These are phyloP conservation scores for Phytopythium helicoides DNA, from an alignment of 352 stramenopile species.

Conservation along the genomic window DNA sequence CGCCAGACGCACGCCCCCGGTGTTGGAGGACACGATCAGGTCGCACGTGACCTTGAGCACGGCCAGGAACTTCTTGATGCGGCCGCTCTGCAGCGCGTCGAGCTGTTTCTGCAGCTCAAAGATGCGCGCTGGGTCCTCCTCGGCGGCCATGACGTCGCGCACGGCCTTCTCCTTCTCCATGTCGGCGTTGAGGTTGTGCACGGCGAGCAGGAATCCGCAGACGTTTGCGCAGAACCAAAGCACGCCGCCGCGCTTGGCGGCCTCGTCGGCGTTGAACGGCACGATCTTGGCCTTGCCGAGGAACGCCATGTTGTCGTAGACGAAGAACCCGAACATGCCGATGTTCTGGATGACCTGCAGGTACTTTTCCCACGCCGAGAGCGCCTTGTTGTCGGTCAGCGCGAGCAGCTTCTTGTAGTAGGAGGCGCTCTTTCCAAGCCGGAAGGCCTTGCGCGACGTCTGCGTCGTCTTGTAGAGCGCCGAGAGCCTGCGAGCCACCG, in stretches of 20 bases:
- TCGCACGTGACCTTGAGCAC: slow-evolving; percentile 85
- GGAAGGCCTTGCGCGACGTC: slow-evolving; percentile 81
- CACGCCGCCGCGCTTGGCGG: slow-evolving; percentile 61
- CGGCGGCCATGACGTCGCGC: slow-evolving; percentile 61
- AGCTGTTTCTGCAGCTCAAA: slow-evolving; percentile 55
- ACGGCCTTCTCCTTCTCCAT: slow-evolving; percentile 82
- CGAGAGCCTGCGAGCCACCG: slow-evolving; percentile 25
- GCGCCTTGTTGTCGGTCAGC: slow-evolving; percentile 53
- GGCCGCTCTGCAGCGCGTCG: slow-evolving; percentile 47
- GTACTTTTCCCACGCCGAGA: slow-evolving; percentile 45
- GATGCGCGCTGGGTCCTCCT: slow-evolving; percentile 60
- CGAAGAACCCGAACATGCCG: slow-evolving; percentile 84
- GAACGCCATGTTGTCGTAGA: slow-evolving; percentile 88
- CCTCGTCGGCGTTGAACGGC: slow-evolving; percentile 58
- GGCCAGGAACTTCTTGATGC: slow-evolving; percentile 81
- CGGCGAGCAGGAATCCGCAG: slow-evolving; percentile 68
- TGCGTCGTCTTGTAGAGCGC: slow-evolving; percentile 82
- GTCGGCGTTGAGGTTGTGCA: slow-evolving; percentile 72
- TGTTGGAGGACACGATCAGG: slow-evolving; percentile 87
- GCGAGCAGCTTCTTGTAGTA: slow-evolving; percentile 78
- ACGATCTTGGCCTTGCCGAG: slow-evolving; percentile 76
- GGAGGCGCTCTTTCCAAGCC: slow-evolving; percentile 79
- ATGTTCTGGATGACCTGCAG: slow-evolving; percentile 79
- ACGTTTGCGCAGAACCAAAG: slow-evolving; percentile 86
- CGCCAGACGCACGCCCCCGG: slow-evolving; percentile 63